A percentile compares a stretch with the other conserved stretches of the same genome.
phyloP scores from a whole-genome alignment of 495 filamentous ascomycete species.

The Hamigera avellanea region DNA sequence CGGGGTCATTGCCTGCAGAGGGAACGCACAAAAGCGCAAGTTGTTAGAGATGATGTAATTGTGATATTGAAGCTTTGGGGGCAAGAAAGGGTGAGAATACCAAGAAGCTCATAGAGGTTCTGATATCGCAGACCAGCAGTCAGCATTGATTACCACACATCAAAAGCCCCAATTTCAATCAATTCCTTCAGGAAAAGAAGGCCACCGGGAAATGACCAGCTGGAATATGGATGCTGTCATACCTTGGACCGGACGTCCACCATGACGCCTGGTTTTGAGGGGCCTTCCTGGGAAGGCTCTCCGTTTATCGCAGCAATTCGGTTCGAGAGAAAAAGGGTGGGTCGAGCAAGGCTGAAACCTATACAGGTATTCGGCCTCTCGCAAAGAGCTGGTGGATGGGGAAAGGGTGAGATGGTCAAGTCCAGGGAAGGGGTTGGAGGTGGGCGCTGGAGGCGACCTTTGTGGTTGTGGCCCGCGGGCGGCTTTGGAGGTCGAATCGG shows the following conservation, averaged over 20 bases:
- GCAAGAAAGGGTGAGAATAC: conserved; percentile 39
- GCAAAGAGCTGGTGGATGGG: conserved; percentile 18
- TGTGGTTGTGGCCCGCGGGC: conserved; percentile 11
- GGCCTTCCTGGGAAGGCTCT: conserved; percentile 39
- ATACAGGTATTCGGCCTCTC: conserved; percentile 22
- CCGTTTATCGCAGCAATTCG: conserved; percentile 33
- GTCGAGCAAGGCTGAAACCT: conserved; percentile 29
- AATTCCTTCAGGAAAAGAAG: neutral
- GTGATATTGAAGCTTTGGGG: neutral
- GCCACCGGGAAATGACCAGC: neutral
- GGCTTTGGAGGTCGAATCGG: conserved; percentile 9
- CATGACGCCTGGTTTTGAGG: conserved; percentile 39
- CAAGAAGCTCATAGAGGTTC: conserved; percentile 86
- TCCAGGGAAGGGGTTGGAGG: conserved; percentile 9
- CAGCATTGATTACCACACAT: neutral
- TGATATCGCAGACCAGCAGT: conserved; percentile 5
- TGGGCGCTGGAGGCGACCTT: conserved; percentile 11
- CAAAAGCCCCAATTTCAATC: neutral
- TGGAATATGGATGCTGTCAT: conserved; percentile 9
- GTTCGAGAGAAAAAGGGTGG: conserved; percentile 14
- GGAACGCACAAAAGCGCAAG: conserved; percentile 12
- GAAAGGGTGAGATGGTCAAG: conserved; percentile 9
- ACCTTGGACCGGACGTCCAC: conserved; percentile 42
- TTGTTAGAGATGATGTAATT: conserved; percentile 16
- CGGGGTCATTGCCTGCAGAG: conserved; percentile 70